Conservation (phyloP, 352 stramenopile species). For the Phytophthora boehmeriae region DNA sequence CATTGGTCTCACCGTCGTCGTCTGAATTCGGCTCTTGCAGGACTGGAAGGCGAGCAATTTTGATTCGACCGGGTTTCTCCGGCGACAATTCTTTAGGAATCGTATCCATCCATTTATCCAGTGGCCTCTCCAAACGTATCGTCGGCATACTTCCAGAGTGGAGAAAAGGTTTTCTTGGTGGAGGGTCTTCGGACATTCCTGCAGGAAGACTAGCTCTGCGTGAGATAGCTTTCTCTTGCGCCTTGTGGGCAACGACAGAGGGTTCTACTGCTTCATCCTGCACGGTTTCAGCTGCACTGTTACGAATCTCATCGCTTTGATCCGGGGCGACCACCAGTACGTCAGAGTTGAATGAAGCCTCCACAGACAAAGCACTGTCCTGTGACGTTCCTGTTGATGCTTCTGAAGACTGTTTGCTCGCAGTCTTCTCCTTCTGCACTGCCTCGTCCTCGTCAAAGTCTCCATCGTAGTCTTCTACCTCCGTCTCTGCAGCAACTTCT, state of each 20-base stretch:
- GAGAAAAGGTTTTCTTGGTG: conserved; percentile 1
- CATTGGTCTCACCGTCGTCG: conserved; percentile 30
- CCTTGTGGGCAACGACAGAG: not conserved
- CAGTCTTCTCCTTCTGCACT: not conserved
- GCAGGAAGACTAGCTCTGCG: conserved; percentile 36
- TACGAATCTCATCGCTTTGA: not conserved
- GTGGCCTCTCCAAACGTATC: conserved; percentile 11
- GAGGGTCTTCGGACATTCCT: conserved; percentile 1
- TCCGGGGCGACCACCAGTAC: not conserved
- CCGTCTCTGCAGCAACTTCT: conserved; percentile 1
- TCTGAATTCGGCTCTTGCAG: conserved; percentile 11
- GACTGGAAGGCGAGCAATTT: conserved; percentile 14
- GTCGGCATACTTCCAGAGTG: conserved; percentile 34
- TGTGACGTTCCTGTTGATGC: not conserved
- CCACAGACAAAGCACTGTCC: not conserved
- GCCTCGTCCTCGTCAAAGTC: conserved; percentile 24
- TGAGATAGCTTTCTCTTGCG: conserved; percentile 8
- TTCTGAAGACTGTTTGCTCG: not conserved
- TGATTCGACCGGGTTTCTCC: conserved; percentile 16
- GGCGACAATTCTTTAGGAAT: conserved; percentile 22
- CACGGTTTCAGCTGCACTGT: conserved; percentile 15
- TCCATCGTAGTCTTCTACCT: conserved; percentile 17
- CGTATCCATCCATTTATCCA: conserved; percentile 18
- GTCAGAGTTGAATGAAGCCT: not conserved
- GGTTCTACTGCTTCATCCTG: conserved; percentile 1